A percentile compares a stretch with the other conserved stretches of the same genome.
Evolutionary conservation across 2,329 filamentous ascomycete genomes (phyloP).

Genomic region (Phialophora expanda): DNA sequence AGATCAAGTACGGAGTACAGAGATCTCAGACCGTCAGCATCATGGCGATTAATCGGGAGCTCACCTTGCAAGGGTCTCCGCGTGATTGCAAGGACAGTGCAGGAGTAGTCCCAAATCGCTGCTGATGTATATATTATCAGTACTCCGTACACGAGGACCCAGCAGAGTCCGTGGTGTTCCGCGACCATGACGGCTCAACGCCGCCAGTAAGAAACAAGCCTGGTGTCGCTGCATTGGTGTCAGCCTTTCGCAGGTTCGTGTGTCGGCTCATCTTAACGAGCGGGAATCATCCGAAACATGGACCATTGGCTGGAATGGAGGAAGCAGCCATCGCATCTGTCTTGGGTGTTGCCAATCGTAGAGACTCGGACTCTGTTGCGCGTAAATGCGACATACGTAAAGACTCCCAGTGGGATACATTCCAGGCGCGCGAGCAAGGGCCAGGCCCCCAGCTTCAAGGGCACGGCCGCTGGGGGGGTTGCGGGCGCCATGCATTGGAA

Average conservation of each 20-base stretch:
- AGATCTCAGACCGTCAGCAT: conserved; percentile 6
- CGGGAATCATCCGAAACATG: neutral
- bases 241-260: conserved; percentile 4
- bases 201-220: conserved; percentile 10
- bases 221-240: conserved; percentile 7
- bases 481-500: conserved; percentile 4
- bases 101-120: conserved; percentile 4
- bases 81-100: conserved; percentile 17
- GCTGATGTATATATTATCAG: conserved; percentile 13
- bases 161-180: conserved; percentile 14
- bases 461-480: neutral
- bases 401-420: conserved; percentile 1
- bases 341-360: conserved; percentile 5
- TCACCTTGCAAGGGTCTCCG: conserved; percentile 7
- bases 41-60: conserved; percentile 4
- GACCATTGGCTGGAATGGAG: conserved; percentile 8
- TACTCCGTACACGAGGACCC: neutral
- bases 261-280: neutral
- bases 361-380: neutral
- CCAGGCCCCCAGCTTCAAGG: neutral
- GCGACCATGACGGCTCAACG: conserved; percentile 7
- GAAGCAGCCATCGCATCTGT: neutral
- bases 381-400: neutral
- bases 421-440: conserved; percentile 8
- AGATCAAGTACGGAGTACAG: conserved; percentile 9